Conservation (phyloP, 805 yeast genomes). For the Limtongozyma cylindracea region DNA sequence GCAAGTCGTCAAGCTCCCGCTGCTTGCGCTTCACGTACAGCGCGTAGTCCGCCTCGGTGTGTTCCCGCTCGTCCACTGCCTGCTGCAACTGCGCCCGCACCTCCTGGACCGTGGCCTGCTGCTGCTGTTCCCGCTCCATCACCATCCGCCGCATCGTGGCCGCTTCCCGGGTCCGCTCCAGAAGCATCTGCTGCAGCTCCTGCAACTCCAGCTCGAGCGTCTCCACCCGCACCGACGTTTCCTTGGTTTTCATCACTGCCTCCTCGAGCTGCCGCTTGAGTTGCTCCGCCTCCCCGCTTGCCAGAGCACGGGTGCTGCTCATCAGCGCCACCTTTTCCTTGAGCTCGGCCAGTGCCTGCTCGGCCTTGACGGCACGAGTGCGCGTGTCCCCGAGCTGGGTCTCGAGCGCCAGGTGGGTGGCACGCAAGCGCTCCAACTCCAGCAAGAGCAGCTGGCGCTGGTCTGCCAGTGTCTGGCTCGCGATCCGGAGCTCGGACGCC, state of each 20-base stretch:
- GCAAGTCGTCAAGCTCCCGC: slow-evolving; percentile 38
- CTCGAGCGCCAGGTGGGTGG: slow-evolving; percentile 14
- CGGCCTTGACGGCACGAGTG: too few species aligned
- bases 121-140: slow-evolving; percentile 38
- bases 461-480: too few species aligned
- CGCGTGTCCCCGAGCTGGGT: too few species aligned
- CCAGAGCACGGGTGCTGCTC: slow-evolving; percentile 8
- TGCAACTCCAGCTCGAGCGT: slow-evolving; percentile 61
- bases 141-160: slow-evolving; percentile 44
- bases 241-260: slow-evolving; percentile 36
- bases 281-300: slow-evolving; percentile 13
- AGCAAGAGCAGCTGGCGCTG: slow-evolving; percentile 9
- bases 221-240: slow-evolving; percentile 31
- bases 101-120: slow-evolving; percentile 24
- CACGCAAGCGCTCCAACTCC: slow-evolving; percentile 12
- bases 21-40: slow-evolving; percentile 24
- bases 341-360: slow-evolving; percentile 14
- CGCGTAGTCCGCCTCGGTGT: slow-evolving; percentile 26
- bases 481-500: slow-evolving; percentile 15
- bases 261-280: slow-evolving; percentile 54
- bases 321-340: slow-evolving; percentile 11
- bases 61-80: slow-evolving; percentile 34
- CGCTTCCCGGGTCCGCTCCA: slow-evolving; percentile 63
- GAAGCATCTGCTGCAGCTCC: slow-evolving; percentile 47
- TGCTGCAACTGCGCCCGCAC: slow-evolving; percentile 21